phyloP scores from a whole-genome alignment of 768 basidiomycete species.

The Suillus weaverae region DNA sequence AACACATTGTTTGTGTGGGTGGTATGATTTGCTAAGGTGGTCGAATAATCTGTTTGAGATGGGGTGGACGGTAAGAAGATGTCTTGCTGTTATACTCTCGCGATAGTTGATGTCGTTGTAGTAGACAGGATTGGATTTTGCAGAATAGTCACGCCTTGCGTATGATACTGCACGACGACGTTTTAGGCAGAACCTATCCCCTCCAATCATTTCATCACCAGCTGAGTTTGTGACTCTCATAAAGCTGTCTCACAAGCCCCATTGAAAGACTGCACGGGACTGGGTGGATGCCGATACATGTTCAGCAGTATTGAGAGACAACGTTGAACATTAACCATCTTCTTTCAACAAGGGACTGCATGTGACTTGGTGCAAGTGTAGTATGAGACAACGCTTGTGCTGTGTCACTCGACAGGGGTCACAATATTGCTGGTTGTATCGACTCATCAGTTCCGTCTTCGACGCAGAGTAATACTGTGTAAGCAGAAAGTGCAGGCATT shows the following conservation, averaged over 20 bases:
- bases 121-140: too few relatives aligned
- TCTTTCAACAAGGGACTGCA: background rate
- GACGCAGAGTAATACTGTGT: background rate
- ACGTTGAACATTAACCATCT: background rate
- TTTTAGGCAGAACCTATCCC: too few relatives aligned
- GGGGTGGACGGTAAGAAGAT: too few relatives aligned
- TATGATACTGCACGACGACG: too few relatives aligned
- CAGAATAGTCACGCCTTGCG: too few relatives aligned
- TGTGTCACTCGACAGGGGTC: background rate
- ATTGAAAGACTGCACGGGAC: background rate
- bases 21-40: too few relatives aligned
- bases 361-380: background rate
- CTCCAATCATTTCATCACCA: too few relatives aligned
- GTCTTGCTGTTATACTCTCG: too few relatives aligned
- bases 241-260: background rate
- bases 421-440: background rate
- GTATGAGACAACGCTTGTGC: background rate
- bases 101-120: too few relatives aligned
- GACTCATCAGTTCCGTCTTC: background rate
- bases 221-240: background rate
- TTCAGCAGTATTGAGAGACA: background rate
- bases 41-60: too few relatives aligned
- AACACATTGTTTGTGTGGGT: too few relatives aligned
- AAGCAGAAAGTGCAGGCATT: background rate
- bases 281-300: background rate